These are phyloP conservation scores for Paxillus rubicundulus DNA, from an alignment of 768 basidiomycete genomes.

Conservation along the genomic window DNA sequence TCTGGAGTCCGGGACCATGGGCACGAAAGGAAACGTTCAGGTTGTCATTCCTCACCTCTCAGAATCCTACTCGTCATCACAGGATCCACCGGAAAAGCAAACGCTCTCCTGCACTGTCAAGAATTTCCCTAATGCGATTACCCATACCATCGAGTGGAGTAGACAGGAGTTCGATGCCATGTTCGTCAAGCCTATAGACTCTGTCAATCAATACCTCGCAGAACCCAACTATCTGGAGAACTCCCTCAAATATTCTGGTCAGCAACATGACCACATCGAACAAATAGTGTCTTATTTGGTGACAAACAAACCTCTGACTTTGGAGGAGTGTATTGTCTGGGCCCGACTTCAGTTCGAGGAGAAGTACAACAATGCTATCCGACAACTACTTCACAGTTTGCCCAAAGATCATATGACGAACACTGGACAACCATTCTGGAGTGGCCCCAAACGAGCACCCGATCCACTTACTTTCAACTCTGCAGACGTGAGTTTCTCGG, in stretches of 20 bases:
- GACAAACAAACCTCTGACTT: conserved; percentile 88
- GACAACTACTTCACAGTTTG: conserved; percentile 88
- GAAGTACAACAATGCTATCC: conserved; percentile 90
- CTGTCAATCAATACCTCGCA: conserved; percentile 94
- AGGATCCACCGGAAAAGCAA: conserved; percentile 98
- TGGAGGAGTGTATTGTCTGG: conserved; percentile 98
- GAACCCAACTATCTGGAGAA: conserved; percentile 95
- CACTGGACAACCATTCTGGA: conserved; percentile 97
- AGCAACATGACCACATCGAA: conserved; percentile 85
- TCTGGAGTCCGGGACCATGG: conserved; percentile 95
- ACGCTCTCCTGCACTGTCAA: conserved; percentile 97
- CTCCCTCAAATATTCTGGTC: conserved; percentile 86
- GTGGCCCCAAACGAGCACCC: conserved; percentile 95
- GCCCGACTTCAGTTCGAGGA: conserved; percentile 93
- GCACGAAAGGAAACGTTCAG: conserved; percentile 97
- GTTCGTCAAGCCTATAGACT: conserved; percentile 91
- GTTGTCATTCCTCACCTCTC: conserved; percentile 92
- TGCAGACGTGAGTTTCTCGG: conserved; percentile 64
- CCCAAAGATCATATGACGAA: conserved; percentile 92
- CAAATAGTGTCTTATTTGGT: conserved; percentile 90
- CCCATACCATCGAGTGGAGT: conserved; percentile 99
- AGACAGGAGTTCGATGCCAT: conserved; percentile 88
- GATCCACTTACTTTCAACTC: conserved; percentile 86
- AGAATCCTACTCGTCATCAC: conserved; percentile 95
- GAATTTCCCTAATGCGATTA: conserved; percentile 97